A percentile compares a stretch with the other conserved stretches of the same genome.
phyloP scores from a whole-genome alignment of 108 stramenopile genomes.

The Pseudonitzschia multiseries region DNA sequence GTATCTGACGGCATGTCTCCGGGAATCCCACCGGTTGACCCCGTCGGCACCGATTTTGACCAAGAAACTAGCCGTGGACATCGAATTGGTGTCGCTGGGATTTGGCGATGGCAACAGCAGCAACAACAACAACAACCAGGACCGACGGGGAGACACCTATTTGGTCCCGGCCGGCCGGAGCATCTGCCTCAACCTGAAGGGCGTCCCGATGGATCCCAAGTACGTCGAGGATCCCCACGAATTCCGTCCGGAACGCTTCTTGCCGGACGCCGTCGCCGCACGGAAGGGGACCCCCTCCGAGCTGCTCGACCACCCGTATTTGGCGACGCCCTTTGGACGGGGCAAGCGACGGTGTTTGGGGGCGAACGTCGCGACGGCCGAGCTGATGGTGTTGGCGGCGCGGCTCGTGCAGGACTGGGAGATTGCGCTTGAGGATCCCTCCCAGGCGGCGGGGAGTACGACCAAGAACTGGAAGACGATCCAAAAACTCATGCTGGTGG shows the following conservation, averaged over 20 bases:
- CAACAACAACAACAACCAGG: background rate
- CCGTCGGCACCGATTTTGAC: background rate
- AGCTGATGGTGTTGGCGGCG: slow-evolving; percentile 1
- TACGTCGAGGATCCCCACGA: slow-evolving; percentile 31
- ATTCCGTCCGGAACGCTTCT: slow-evolving; percentile 38
- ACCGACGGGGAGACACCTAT: background rate
- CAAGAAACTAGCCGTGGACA: slow-evolving; percentile 7
- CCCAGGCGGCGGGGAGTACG: background rate
- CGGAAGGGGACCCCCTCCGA: slow-evolving; percentile 38
- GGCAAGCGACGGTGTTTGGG: slow-evolving; percentile 18
- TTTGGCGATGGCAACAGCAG: too few relatives aligned
- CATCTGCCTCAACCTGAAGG: background rate
- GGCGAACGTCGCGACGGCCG: slow-evolving; percentile 7
- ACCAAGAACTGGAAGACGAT: slow-evolving; percentile 2
- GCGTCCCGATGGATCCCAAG: slow-evolving; percentile 20
- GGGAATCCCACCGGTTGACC: slow-evolving; percentile 14
- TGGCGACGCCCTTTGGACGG: slow-evolving; percentile 38
- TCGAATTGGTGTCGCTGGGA: background rate
- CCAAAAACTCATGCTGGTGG: slow-evolving; percentile 13
- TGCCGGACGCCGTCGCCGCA: slow-evolving; percentile 26
- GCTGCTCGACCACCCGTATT: slow-evolving; percentile 39
- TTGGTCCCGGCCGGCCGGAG: background rate
- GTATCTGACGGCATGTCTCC: slow-evolving; percentile 2
- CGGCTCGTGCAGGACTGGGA: slow-evolving; percentile 13
- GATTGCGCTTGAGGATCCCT: background rate